Evolutionary conservation across 139 green algal genomes (phyloP).

Genomic region (Desmodesmus armatus): DNA sequence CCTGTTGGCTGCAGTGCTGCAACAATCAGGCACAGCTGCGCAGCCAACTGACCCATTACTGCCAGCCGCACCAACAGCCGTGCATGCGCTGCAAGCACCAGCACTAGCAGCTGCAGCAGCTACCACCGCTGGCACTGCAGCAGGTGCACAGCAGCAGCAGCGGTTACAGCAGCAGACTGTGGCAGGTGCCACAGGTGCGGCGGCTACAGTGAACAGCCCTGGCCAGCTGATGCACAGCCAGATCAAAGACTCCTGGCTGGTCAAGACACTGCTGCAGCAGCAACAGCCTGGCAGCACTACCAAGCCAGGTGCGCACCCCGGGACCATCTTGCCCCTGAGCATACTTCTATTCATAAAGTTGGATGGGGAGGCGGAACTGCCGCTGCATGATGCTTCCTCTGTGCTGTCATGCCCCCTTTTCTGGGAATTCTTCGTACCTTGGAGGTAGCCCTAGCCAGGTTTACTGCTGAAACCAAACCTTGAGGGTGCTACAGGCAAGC

Average conservation of each 20-base stretch:
- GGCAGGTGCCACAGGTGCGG: neutral
- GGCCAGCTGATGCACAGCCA: conserved; percentile 16
- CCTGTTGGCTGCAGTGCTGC: neutral
- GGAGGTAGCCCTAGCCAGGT: too few relatives aligned
- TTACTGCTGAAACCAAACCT: too few relatives aligned
- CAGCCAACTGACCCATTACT: too few relatives aligned
- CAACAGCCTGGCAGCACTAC: neutral
- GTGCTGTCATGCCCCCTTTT: too few relatives aligned
- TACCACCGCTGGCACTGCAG: neutral
- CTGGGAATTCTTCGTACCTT: too few relatives aligned
- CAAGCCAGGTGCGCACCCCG: too few relatives aligned
- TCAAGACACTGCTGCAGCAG: conserved; percentile 23
- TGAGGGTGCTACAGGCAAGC: too few relatives aligned
- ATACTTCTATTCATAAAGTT: too few relatives aligned
- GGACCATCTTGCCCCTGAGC: too few relatives aligned
- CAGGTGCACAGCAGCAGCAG: neutral
- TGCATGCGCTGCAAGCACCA: neutral
- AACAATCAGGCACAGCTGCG: neutral
- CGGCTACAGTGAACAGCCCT: neutral
- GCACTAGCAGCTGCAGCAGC: neutral
- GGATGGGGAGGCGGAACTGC: too few relatives aligned
- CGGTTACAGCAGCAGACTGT: neutral
- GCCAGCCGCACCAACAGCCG: neutral
- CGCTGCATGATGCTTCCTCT: too few relatives aligned
- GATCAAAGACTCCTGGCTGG: conserved; percentile 40